A percentile compares a stretch with the other conserved stretches of the same genome.
phyloP scores from a whole-genome alignment of 2,329 filamentous ascomycete genomes.

The Botrytis byssoidea region DNA sequence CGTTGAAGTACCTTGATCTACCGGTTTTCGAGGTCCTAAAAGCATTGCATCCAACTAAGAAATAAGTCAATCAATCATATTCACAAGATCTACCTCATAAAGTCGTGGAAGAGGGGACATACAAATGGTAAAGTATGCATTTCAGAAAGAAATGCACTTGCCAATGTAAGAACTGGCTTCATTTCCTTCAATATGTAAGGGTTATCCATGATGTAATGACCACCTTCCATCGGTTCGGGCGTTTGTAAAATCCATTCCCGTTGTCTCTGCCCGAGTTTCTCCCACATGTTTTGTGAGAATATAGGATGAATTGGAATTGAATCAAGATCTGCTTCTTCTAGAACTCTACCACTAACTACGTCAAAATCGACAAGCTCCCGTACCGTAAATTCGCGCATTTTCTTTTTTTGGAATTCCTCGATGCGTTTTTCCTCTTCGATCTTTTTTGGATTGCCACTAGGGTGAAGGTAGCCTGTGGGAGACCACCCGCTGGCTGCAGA shows the following conservation, averaged over 20 bases:
- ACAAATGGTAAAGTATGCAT: not conserved
- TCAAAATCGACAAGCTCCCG: conserved; percentile 18
- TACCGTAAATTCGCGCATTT: not conserved
- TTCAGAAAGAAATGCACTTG: conserved; percentile 30
- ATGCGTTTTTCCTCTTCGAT: not conserved
- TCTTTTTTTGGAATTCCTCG: not conserved
- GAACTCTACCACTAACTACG: not conserved
- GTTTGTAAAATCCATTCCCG: not conserved
- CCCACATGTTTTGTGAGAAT: not conserved
- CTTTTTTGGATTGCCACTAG: not conserved
- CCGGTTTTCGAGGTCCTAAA: not conserved
- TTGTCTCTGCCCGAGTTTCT: not conserved
- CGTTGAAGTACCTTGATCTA: not conserved
- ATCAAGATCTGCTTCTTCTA: not conserved
- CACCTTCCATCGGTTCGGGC: not conserved
- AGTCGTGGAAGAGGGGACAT: not conserved
- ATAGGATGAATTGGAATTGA: conserved; percentile 2
- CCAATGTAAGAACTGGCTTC: conserved; percentile 31
- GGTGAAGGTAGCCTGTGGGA: conserved; percentile 3
- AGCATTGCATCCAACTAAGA: conserved; percentile 9
- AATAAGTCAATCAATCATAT: not conserved
- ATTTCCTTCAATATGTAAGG: conserved; percentile 26
- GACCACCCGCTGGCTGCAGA: not conserved
- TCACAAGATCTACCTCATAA: not conserved
- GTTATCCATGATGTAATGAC: conserved; percentile 21